These are phyloP conservation scores for Tetrapisispora iriomotensis DNA, from an alignment of 805 yeast genomes.

Conservation along the genomic window DNA sequence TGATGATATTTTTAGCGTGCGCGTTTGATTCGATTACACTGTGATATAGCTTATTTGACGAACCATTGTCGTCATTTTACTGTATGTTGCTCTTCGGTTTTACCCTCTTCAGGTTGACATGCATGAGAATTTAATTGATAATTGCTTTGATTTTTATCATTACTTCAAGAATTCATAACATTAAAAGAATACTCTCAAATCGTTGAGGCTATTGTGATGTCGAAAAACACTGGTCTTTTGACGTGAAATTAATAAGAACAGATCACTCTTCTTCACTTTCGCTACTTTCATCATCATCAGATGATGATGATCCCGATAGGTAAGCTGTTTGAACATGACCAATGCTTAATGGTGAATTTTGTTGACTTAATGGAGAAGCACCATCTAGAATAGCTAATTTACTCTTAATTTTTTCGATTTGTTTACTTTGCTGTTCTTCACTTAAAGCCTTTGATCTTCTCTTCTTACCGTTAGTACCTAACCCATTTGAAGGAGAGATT, in stretches of 20 bases:
- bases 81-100: too few species aligned
- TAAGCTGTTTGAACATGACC: conserved; percentile 5
- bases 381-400: conserved; percentile 66
- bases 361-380: conserved; percentile 37
- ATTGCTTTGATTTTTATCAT: too few species aligned
- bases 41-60: too few species aligned
- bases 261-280: conserved; percentile 63
- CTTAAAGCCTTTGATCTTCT: conserved; percentile 48
- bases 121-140: too few species aligned
- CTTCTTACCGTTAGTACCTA: conserved; percentile 20
- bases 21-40: too few species aligned
- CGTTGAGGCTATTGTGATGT: too few species aligned
- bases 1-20: conserved; percentile 2
- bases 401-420: conserved; percentile 61
- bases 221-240: too few species aligned
- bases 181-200: too few species aligned
- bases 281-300: conserved; percentile 49
- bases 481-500: conserved; percentile 22
- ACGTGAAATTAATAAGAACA: neutral
- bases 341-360: conserved; percentile 31
- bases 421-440: conserved; percentile 56
- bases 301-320: conserved; percentile 18
- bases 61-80: too few species aligned
- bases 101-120: too few species aligned
- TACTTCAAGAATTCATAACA: too few species aligned